These are phyloP conservation scores for Coniochaeta sp. DNA, from an alignment of 2,329 filamentous ascomycete species.

Conservation along the genomic window DNA sequence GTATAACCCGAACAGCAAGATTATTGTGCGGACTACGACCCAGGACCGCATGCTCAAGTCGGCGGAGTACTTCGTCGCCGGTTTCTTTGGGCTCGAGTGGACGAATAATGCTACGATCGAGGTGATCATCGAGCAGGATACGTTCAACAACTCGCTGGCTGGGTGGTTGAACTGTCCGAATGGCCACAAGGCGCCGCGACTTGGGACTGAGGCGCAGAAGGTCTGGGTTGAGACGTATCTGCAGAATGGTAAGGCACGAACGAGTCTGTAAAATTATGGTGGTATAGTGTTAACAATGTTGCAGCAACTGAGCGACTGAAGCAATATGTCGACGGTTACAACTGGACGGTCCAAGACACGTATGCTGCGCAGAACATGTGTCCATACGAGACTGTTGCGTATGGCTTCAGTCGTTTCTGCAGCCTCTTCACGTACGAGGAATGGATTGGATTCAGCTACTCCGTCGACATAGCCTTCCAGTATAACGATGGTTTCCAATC, in stretches of 20 bases:
- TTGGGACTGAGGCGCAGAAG: slow-evolving; percentile 44
- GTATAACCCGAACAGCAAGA: slow-evolving; percentile 65
- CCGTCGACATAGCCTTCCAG: slow-evolving; percentile 59
- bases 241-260: slow-evolving; percentile 42
- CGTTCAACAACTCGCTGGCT: slow-evolving; percentile 65
- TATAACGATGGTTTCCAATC: slow-evolving; percentile 56
- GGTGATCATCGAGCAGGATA: slow-evolving; percentile 56
- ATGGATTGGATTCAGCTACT: slow-evolving; percentile 67
- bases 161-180: slow-evolving; percentile 64
- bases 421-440: slow-evolving; percentile 68
- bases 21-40: slow-evolving; percentile 67
- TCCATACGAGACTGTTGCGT: slow-evolving; percentile 66
- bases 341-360: slow-evolving; percentile 58
- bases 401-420: slow-evolving; percentile 70
- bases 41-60: slow-evolving; percentile 73
- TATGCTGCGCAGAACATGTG: slow-evolving; percentile 67
- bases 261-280: background rate
- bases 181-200: slow-evolving; percentile 35
- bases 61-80: slow-evolving; percentile 71
- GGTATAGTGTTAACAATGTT: background rate
- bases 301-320: slow-evolving; percentile 53
- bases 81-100: slow-evolving; percentile 74
- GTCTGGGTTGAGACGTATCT: slow-evolving; percentile 63
- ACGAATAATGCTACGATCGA: slow-evolving; percentile 65
- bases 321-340: slow-evolving; percentile 45